phyloP scores from a whole-genome alignment of 148 eudicot species.

The Diospyros lotus region DNA sequence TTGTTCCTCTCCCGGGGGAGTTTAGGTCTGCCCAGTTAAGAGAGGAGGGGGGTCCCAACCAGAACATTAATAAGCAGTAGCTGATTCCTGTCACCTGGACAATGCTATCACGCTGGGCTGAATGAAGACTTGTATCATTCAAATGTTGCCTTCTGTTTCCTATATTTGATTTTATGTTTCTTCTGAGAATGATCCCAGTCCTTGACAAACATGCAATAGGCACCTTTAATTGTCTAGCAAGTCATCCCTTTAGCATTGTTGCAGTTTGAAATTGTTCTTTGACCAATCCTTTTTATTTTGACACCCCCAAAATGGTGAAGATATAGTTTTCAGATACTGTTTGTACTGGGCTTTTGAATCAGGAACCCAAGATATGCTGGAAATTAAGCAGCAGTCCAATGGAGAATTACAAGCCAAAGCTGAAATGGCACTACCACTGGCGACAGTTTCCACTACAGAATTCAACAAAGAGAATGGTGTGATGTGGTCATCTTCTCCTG shows the following conservation, averaged over 20 bases:
- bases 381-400: constrained; percentile 48
- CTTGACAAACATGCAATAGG: no score
- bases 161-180: no score
- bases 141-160: no score
- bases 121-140: no score
- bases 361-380: constrained; percentile 46
- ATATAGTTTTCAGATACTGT: neutral
- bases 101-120: no score
- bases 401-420: constrained; percentile 48
- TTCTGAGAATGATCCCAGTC: no score
- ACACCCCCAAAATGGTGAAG: neutral
- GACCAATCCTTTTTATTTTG: neutral
- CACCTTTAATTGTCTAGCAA: neutral
- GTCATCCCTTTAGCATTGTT: constrained; percentile 3
- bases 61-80: no score
- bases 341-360: constrained; percentile 18
- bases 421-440: constrained; percentile 69
- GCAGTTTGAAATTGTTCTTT: neutral
- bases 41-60: no score
- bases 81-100: no score
- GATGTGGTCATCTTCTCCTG: constrained; percentile 88
- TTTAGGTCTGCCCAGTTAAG: no score
- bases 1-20: no score
- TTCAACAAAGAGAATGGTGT: constrained; percentile 58
- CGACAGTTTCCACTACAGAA: constrained; percentile 59